Base-by-base conservation (phyloP, 495 filamentous ascomycete species). In the Pseudotulostoma volvatum region DNA sequence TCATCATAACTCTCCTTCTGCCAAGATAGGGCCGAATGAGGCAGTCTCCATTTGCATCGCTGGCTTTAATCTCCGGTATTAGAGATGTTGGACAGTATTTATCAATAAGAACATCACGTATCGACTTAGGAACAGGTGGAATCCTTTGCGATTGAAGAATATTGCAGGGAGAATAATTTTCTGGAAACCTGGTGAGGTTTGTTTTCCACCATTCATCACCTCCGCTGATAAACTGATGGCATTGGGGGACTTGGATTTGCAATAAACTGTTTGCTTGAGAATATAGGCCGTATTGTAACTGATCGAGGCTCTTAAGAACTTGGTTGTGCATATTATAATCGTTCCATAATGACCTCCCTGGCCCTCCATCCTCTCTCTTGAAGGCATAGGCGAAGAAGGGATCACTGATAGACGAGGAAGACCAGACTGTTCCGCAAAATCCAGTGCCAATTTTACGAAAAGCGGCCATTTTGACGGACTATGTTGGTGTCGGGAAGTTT, bases 11-110 rank as follows among this genome's bases (percentile, higher is more conserved):
- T 15, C 48, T 47, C 33, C 55, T 49, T 31, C 63, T 49, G 32
- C 69, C 64, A 0, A 68, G 48, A 34, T 68, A 71, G 0, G 57
- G 59, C 4, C 67, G 48, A 5, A 69, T 49, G 1, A 71, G 42
- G 34, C 60, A 70, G 35, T 67, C 60, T 36, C 53, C 38, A 44
- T 66, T 57, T 9, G 50, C 39, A 16, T 46, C 36, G 30, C 54
- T 55, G 7, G 25, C 9, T 33, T 58, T 41, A 36, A 63, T 59
- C 21, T 40, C 11, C 13, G 38, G 2, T 17, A 17, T 21, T 11
- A 55, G 23, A 11, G 46, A 13, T 14, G 40, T 13, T 4, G 51
- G 52, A 43, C 59, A 63, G 44, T 56, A 66, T 37, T 40, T 42
- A 7, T 51, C 46, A 19, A 60, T 49, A 7, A 68, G 35, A 4